A percentile compares a stretch with the other conserved stretches of the same genome.
Conservation (phyloP, 164 flowering plant species). For the Vitis rupestris region DNA sequence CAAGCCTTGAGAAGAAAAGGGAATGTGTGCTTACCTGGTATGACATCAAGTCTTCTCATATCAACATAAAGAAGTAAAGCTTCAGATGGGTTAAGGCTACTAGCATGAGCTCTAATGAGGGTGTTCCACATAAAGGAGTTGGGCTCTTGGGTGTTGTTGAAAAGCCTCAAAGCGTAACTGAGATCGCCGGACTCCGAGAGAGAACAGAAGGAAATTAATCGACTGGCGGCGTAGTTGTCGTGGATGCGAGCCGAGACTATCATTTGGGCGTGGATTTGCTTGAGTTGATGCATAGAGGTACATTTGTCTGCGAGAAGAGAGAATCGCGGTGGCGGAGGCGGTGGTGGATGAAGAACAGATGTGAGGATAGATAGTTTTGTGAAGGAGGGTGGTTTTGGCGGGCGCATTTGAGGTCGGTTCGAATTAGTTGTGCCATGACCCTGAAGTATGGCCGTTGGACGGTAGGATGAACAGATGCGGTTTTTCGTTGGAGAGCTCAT, state of each 20-base stretch:
- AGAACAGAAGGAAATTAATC: conserved; percentile 56
- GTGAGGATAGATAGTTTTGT: conserved; percentile 2
- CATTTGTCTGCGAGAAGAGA: conserved; percentile 58
- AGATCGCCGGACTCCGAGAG: conserved; percentile 49
- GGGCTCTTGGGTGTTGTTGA: conserved; percentile 35
- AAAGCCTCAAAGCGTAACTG: conserved; percentile 43
- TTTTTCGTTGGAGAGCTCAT: too few species aligned
- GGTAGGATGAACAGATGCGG: too few species aligned
- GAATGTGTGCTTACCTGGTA: conserved; percentile 63
- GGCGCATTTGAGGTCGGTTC: too few species aligned
- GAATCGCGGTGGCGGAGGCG: conserved; percentile 19
- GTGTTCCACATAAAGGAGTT: conserved; percentile 75
- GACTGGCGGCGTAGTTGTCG: conserved; percentile 66
- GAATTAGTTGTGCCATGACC: not conserved
- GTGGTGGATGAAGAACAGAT: conserved; percentile 6
- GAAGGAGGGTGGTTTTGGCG: not conserved
- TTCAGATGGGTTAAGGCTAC: conserved; percentile 30
- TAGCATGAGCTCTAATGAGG: conserved; percentile 54
- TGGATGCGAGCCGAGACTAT: conserved; percentile 46
- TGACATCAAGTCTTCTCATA: conserved; percentile 41
- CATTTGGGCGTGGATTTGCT: conserved; percentile 73
- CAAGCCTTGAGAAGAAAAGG: conserved; percentile 70
- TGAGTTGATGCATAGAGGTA: conserved; percentile 51
- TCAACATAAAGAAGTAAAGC: conserved; percentile 37
- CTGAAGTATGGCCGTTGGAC: not conserved